A percentile compares a stretch with the other conserved stretches of the same genome.
These are phyloP conservation scores for Lichtheimia ornata DNA, from an alignment of 371 early-diverging fungal genomes.

Conservation along the genomic window DNA sequence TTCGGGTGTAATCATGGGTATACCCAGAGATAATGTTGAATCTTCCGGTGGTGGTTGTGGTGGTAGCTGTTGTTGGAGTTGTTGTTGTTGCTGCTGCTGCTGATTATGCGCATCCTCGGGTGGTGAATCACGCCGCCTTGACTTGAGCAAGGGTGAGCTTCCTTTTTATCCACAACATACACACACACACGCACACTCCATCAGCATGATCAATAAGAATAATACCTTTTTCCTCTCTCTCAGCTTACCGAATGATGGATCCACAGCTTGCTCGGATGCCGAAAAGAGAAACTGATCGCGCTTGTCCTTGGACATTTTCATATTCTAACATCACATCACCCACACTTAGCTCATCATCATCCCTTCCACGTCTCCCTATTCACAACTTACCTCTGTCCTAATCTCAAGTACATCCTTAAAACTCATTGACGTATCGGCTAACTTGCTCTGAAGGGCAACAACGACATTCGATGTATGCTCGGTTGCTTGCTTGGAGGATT, in stretches of 20 bases:
- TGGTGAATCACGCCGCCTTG: conserved; percentile 50
- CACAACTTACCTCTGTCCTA: conserved; percentile 70
- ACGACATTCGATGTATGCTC: conserved; percentile 95
- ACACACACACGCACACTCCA: not conserved
- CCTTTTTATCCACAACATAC: conserved; percentile 20
- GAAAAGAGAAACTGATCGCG: conserved; percentile 62
- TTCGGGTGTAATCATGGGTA: conserved; percentile 51
- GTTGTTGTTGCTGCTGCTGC: conserved; percentile 34
- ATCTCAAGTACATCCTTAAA: conserved; percentile 95
- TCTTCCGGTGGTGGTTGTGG: conserved; percentile 27
- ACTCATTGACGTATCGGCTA: conserved; percentile 85
- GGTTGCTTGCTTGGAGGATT: conserved; percentile 70
- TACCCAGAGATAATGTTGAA: conserved; percentile 47
- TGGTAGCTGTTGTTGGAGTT: conserved; percentile 26
- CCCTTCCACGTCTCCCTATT: not conserved
- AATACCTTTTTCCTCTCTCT: not conserved
- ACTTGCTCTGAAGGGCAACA: conserved; percentile 84
- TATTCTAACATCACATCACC: conserved; percentile 39
- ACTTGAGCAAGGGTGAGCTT: conserved; percentile 63
- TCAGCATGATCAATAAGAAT: not conserved
- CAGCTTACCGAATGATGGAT: conserved; percentile 33
- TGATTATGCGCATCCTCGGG: conserved; percentile 25
- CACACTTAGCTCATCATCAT: not conserved
- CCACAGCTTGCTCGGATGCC: conserved; percentile 32
- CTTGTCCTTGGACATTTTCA: conserved; percentile 75